Conservation (phyloP, 1,139 yeast species). For the Kluyveromyces sp. region DNA sequence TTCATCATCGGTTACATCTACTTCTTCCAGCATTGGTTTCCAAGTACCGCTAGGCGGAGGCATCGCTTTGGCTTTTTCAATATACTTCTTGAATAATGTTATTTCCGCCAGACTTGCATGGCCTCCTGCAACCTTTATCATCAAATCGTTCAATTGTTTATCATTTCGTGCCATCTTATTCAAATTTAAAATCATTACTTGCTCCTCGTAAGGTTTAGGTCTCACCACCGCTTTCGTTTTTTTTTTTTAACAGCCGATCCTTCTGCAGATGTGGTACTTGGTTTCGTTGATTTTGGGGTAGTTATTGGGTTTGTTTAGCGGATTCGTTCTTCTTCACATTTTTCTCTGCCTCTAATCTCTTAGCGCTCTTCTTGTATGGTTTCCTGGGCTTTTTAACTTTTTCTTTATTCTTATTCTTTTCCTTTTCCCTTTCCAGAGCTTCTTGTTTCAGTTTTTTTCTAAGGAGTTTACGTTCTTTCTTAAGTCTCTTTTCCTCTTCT, state of each 20-base stretch:
- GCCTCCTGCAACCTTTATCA: slow-evolving; percentile 82
- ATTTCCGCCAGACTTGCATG: slow-evolving; percentile 65
- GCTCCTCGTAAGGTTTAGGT: slow-evolving; percentile 41
- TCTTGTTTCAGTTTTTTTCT: slow-evolving; percentile 24
- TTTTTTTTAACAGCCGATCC: slow-evolving; percentile 3
- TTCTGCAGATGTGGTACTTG: background rate
- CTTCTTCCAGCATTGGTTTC: slow-evolving; percentile 26
- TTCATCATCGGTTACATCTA: slow-evolving; percentile 14
- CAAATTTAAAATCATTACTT: slow-evolving; percentile 73
- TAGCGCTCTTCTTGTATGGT: slow-evolving; percentile 17
- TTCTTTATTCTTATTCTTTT: slow-evolving; percentile 16
- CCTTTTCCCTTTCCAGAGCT: slow-evolving; percentile 21
- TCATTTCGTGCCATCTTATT: slow-evolving; percentile 76
- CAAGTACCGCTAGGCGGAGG: slow-evolving; percentile 41
- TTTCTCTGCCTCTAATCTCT: slow-evolving; percentile 11
- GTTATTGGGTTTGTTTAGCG: background rate
- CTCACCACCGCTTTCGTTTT: slow-evolving; percentile 9
- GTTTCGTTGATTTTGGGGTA: slow-evolving; percentile 1
- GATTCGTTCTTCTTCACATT: slow-evolving; percentile 11
- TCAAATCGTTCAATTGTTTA: slow-evolving; percentile 53
- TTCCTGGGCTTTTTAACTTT: slow-evolving; percentile 17
- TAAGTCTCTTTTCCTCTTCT: slow-evolving; percentile 30
- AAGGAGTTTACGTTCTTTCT: slow-evolving; percentile 25
- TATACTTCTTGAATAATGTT: slow-evolving; percentile 68
- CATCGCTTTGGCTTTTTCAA: slow-evolving; percentile 68